A percentile compares a stretch with the other conserved stretches of the same genome.
phyloP scores from a whole-genome alignment of 306 rosid genomes.

The Quercus gilva region DNA sequence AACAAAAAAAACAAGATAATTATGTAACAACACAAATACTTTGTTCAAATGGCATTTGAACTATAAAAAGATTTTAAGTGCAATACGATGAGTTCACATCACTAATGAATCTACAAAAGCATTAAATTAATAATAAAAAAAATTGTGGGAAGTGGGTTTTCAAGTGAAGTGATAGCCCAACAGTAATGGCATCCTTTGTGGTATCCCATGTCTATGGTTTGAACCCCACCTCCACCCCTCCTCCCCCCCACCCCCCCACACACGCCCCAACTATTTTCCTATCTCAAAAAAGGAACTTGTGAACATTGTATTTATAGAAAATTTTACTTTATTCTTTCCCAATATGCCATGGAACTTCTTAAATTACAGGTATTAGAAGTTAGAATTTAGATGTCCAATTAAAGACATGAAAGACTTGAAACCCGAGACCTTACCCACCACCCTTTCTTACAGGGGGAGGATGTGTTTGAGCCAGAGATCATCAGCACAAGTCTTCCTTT shows the following conservation, averaged over 20 bases:
- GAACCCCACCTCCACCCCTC: too few relatives aligned
- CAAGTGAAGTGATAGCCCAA: too few relatives aligned
- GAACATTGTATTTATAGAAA: not conserved
- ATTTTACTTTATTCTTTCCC: not conserved
- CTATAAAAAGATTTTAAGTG: not conserved
- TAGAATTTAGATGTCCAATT: not conserved
- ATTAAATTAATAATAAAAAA: too few relatives aligned
- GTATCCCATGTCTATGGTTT: too few relatives aligned
- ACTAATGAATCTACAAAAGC: not conserved
- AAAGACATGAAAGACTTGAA: not conserved
- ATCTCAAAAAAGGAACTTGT: not conserved
- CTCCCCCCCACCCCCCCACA: too few relatives aligned
- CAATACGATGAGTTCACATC: not conserved
- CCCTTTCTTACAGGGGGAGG: too few relatives aligned
- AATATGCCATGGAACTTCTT: not conserved
- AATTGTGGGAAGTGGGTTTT: too few relatives aligned
- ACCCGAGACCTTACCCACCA: too few relatives aligned
- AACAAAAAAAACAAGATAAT: not conserved
- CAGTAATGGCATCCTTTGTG: too few relatives aligned
- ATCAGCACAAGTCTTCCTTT: too few relatives aligned
- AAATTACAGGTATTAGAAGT: not conserved
- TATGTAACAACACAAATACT: not conserved
- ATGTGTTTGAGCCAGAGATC: too few relatives aligned
- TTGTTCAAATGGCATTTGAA: not conserved
- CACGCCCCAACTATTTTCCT: too few relatives aligned